Percentiles rank a stretch among this genome's conserved stretches.
These are phyloP conservation scores for Nakazawaea ambrosiae DNA, from an alignment of 805 yeast genomes.

Conservation along the genomic window DNA sequence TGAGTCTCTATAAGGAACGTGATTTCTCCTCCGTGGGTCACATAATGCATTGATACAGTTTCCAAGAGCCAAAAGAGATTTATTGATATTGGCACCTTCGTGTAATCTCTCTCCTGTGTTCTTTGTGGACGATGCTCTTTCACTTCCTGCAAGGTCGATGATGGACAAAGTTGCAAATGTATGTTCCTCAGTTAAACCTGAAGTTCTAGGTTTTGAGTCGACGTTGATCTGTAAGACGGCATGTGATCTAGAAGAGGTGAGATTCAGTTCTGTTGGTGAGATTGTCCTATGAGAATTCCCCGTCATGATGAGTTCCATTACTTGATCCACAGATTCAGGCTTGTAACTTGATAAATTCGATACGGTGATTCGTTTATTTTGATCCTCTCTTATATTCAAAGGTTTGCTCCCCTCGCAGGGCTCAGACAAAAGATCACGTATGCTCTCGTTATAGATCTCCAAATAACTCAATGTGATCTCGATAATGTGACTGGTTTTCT, in stretches of 20 bases:
- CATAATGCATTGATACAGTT: slow-evolving; percentile 92
- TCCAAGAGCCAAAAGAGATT: slow-evolving; percentile 82
- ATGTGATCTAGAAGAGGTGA: slow-evolving; percentile 87
- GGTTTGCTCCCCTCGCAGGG: slow-evolving; percentile 29
- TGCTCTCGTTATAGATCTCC: slow-evolving; percentile 88
- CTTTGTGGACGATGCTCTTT: slow-evolving; percentile 83
- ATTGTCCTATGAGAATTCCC: slow-evolving; percentile 77
- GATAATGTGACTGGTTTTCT: slow-evolving; percentile 45
- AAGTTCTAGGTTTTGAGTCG: slow-evolving; percentile 47
- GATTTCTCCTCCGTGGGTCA: slow-evolving; percentile 57
- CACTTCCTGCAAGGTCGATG: slow-evolving; percentile 93
- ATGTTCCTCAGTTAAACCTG: slow-evolving; percentile 59
- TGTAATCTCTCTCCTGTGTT: slow-evolving; percentile 75
- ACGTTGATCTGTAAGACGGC: slow-evolving; percentile 85
- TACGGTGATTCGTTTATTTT: slow-evolving; percentile 57
- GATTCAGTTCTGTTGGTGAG: slow-evolving; percentile 87
- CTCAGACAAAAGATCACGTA: slow-evolving; percentile 59
- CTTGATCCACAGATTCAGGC: slow-evolving; percentile 60
- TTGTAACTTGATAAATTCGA: slow-evolving; percentile 59
- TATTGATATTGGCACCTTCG: slow-evolving; percentile 93
- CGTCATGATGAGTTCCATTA: slow-evolving; percentile 64
- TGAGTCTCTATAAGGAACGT: slow-evolving; percentile 88
- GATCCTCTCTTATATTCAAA: slow-evolving; percentile 66
- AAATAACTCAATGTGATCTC: slow-evolving; percentile 67
- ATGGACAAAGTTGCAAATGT: slow-evolving; percentile 76